These are phyloP conservation scores for Escovopsis weberi DNA, from an alignment of 2,329 filamentous ascomycete species.

Conservation along the genomic window DNA sequence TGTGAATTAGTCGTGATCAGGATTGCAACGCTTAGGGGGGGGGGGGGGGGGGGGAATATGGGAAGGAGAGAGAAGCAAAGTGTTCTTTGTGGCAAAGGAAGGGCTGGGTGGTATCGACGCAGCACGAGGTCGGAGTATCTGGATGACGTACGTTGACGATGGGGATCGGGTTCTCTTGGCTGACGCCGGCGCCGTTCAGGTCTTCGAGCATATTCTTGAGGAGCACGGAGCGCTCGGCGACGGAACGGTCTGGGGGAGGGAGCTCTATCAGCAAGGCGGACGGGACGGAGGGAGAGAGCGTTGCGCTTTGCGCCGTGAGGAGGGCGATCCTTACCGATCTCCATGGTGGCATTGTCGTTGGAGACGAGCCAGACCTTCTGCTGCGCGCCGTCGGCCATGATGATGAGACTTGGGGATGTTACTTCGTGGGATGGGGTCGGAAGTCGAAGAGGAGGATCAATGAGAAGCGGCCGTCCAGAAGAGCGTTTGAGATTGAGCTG, in stretches of 20 bases:
- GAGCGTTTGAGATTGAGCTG: neutral
- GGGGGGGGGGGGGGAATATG: too few species aligned
- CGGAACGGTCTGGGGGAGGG: constrained; percentile 48
- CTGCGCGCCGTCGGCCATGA: constrained; percentile 21
- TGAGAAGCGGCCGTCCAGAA: neutral
- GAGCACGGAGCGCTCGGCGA: constrained; percentile 82
- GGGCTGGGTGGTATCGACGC: too few species aligned
- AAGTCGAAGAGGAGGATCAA: neutral
- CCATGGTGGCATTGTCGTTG: constrained; percentile 34
- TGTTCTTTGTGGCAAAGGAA: neutral
- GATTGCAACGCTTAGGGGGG: too few species aligned
- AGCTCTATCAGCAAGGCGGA: neutral
- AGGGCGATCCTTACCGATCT: constrained; percentile 27
- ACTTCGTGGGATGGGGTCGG: neutral
- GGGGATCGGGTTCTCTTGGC: constrained; percentile 56
- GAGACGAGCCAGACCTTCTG: constrained; percentile 34
- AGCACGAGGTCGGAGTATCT: too few species aligned
- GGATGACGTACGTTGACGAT: constrained; percentile 56
- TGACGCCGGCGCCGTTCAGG: constrained; percentile 50
- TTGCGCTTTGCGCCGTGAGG: neutral
- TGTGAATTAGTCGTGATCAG: neutral
- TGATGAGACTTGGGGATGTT: constrained; percentile 6
- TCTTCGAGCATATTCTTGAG: constrained; percentile 99
- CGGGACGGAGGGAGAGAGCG: neutral
- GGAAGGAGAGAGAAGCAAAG: neutral